Conservation (phyloP, 129 eudicot species). For the Rutidosis leptorrhynchoides region DNA sequence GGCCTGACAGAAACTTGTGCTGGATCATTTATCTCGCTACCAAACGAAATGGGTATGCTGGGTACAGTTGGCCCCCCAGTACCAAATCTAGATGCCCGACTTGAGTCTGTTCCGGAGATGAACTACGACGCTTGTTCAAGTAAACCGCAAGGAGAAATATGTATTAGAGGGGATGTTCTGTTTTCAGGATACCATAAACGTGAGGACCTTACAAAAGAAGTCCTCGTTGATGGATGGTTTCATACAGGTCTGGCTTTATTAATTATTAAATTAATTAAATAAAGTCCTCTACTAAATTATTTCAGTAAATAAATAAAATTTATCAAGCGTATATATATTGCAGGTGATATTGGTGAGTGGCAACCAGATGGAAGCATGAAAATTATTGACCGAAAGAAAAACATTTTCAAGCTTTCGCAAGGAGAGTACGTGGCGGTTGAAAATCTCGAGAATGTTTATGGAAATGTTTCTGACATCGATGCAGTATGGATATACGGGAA, state of each 20-base stretch:
- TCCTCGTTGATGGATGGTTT: constrained; percentile 75
- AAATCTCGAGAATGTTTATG: constrained; percentile 78
- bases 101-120: constrained; percentile 86
- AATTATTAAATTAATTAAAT: too few species aligned
- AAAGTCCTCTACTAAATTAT: constrained; percentile 7
- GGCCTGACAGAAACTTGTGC: constrained; percentile 87
- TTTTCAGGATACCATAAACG: constrained; percentile 81
- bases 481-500: constrained; percentile 91
- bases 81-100: constrained; percentile 65
- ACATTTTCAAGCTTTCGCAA: constrained; percentile 84
- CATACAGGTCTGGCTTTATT: constrained; percentile 57
- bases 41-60: constrained; percentile 58
- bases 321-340: constrained; percentile 1
- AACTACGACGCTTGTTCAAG: constrained; percentile 68
- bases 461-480: constrained; percentile 61
- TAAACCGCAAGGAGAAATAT: constrained; percentile 74
- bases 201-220: constrained; percentile 79
- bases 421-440: constrained; percentile 98
- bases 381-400: constrained; percentile 82
- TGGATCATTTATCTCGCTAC: constrained; percentile 67
- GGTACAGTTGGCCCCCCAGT: constrained; percentile 89
- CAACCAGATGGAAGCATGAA: constrained; percentile 88
- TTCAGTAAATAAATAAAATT: background rate
- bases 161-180: constrained; percentile 58
- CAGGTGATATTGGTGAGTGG: constrained; percentile 93